phyloP scores from a whole-genome alignment of 1,284 basidiomycete species.

The Apiotrichum veenhuisii region DNA sequence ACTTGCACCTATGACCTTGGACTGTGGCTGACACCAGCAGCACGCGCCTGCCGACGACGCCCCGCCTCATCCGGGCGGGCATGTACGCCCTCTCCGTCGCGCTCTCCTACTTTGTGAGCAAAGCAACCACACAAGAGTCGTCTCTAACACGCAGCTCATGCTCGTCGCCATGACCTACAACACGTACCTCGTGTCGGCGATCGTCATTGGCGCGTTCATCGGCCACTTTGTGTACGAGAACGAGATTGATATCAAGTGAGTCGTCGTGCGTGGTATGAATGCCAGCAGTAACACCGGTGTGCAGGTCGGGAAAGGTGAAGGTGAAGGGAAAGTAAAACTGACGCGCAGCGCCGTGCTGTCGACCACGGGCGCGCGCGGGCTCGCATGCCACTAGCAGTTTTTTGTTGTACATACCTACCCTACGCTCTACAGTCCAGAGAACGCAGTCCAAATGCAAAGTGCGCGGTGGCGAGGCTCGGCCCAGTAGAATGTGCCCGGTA shows the following conservation, averaged over 20 bases:
- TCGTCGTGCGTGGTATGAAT: too few species aligned
- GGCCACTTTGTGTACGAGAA: conserved; percentile 48
- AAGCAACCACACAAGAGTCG: not conserved
- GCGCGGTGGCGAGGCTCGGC: too few species aligned
- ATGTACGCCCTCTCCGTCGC: conserved; percentile 42
- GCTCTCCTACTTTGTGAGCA: conserved; percentile 47
- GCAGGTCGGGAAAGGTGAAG: too few species aligned
- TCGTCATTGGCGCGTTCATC: conserved; percentile 47
- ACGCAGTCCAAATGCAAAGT: too few species aligned
- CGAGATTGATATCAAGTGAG: conserved; percentile 44
- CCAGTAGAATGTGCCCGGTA: too few species aligned
- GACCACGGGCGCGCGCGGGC: not conserved
- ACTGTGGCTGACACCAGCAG: conserved; percentile 12
- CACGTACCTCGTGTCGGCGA: conserved; percentile 47
- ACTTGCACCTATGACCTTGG: too few species aligned
- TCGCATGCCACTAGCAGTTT: conserved; percentile 6
- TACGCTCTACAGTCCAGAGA: too few species aligned
- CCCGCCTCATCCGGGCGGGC: conserved; percentile 31
- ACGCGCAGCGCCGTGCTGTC: not conserved
- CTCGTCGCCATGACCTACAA: conserved; percentile 53
- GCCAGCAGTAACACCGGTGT: too few species aligned
- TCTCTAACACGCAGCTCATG: conserved; percentile 43
- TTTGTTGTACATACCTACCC: not conserved
- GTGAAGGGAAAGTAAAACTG: not conserved
- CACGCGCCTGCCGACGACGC: conserved; percentile 20